Evolutionary conservation across 75 land plant genomes (phyloP), one percentile per base, ranked within the genome.

Genomic region (Selaginella moellendorffii): DNA sequence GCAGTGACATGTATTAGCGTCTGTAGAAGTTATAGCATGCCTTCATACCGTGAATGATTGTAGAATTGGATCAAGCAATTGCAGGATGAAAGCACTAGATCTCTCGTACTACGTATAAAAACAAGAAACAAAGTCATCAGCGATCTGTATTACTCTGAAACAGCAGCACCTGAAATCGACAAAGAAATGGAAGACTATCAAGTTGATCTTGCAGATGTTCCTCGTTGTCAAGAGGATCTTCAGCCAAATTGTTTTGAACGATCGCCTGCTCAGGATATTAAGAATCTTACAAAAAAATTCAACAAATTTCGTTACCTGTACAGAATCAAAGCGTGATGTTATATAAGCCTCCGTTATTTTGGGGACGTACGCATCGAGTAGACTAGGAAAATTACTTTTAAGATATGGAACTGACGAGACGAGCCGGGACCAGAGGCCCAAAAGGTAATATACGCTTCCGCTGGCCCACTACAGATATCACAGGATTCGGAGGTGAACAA

Each of bases 391-490:
- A 63, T 84, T 83, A 62, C 85, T 81, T 65, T 90, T 90, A 68
- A 90, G 54, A 75, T 88, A 90, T 1, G 92, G 97, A 20, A 90
- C 88, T 69, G 97, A 84, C 5, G 93, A 76, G 22, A 90, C 97
- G 70, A 90, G 70, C 66, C 92, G 76, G 25, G 97, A 90, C 97
- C 97, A 90, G 1, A 90, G 80, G 9, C 92, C 91, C n/a, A 90
- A 69, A 29, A 90, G 83, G 52, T 90, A 90, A 69, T 90, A 90
- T 8, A 90, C 97, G 71, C 97, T 87, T 70, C 81, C 82, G 72
- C 97, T 90, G 28, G 97, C 92, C 97, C 97, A 90, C 92, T 90
- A 70, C n/a, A n/a, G n/a, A n/a, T n/a, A n/a, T n/a, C n/a, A 36
- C 14, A 36, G 14, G 14, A 5, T 36, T 5, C 46, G 46, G 10